A percentile compares a stretch with the other conserved stretches of the same genome.
These are phyloP conservation scores for Colletotrichum sidae DNA, from an alignment of 2,329 filamentous ascomycete species.

Conservation along the genomic window DNA sequence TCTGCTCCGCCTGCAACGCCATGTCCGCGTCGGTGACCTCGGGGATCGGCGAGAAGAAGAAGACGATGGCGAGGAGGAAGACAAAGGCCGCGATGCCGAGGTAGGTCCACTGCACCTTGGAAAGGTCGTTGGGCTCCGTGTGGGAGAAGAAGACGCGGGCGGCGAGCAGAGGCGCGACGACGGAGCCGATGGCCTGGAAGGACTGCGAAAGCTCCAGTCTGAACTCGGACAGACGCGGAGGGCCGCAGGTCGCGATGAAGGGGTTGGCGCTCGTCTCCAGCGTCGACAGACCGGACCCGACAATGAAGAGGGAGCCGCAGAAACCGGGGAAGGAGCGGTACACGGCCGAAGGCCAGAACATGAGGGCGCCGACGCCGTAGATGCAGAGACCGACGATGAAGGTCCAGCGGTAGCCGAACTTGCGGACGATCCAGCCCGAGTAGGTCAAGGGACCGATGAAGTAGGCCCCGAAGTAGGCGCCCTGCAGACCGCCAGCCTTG, in stretches of 20 bases:
- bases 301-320: slow-evolving; percentile 66
- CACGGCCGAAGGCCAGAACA: slow-evolving; percentile 69
- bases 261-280: slow-evolving; percentile 71
- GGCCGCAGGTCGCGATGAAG: slow-evolving; percentile 64
- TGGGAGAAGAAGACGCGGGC: slow-evolving; percentile 72
- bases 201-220: slow-evolving; percentile 70
- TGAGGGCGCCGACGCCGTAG: slow-evolving; percentile 66
- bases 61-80: slow-evolving; percentile 65
- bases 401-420: slow-evolving; percentile 73
- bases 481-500: slow-evolving; percentile 59
- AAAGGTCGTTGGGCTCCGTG: slow-evolving; percentile 59
- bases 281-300: slow-evolving; percentile 54
- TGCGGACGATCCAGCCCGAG: slow-evolving; percentile 67
- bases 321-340: slow-evolving; percentile 69
- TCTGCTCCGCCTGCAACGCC: slow-evolving; percentile 61
- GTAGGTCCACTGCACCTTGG: slow-evolving; percentile 74
- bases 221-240: slow-evolving; percentile 68
- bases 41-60: slow-evolving; percentile 64
- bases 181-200: slow-evolving; percentile 68
- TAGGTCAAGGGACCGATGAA: slow-evolving; percentile 51
- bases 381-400: slow-evolving; percentile 73
- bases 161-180: slow-evolving; percentile 68
- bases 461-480: slow-evolving; percentile 64
- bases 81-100: slow-evolving; percentile 72
- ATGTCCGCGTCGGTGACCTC: slow-evolving; percentile 73